These are phyloP conservation scores for Akanthomyces uredinophilus DNA, from an alignment of 2,329 filamentous ascomycete species.

Conservation along the genomic window DNA sequence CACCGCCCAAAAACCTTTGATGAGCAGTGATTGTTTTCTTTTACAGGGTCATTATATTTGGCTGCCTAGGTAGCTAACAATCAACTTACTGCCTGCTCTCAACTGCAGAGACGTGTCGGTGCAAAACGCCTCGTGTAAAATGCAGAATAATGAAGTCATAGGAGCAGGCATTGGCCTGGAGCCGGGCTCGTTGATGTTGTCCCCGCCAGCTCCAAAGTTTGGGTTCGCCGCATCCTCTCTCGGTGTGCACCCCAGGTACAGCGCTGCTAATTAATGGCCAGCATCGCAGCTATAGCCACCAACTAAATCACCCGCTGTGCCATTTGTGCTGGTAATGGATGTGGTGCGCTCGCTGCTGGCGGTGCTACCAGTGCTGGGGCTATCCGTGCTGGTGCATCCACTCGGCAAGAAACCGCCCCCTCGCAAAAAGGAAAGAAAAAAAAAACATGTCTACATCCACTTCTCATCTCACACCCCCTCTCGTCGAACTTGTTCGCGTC, in stretches of 20 bases:
- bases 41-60: neutral
- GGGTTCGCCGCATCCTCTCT: no score
- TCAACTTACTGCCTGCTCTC: neutral
- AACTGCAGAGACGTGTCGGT: neutral
- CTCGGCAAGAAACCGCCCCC: neutral
- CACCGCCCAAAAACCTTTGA: constrained; percentile 1
- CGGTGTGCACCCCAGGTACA: no score
- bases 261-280: neutral
- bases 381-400: neutral
- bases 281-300: neutral
- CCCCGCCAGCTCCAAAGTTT: neutral
- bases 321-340: neutral
- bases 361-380: no score
- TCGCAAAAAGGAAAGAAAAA: neutral
- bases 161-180: no score
- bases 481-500: neutral
- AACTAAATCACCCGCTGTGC: neutral
- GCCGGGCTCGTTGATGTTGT: neutral
- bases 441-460: neutral
- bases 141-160: neutral
- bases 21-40: neutral
- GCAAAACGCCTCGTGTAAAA: neutral
- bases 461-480: neutral
- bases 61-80: no score
- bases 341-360: no score